Conservation (phyloP, 129 eudicot species). For the Helichrysum umbraculigerum region DNA sequence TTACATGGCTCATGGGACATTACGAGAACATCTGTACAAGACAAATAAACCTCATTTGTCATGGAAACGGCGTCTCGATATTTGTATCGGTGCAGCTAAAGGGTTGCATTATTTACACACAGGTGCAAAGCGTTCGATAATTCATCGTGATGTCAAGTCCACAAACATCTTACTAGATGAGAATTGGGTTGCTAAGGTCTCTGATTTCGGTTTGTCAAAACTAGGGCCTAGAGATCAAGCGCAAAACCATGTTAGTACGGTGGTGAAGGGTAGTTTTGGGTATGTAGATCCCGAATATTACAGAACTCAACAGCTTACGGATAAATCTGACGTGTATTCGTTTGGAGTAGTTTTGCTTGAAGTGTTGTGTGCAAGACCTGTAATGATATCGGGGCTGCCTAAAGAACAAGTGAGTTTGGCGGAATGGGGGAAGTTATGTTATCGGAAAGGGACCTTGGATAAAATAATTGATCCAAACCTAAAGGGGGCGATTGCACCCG, state of each 20-base stretch:
- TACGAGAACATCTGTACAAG: slow-evolving; percentile 42
- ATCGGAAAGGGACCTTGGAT: slow-evolving; percentile 22
- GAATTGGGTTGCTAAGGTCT: slow-evolving; percentile 59
- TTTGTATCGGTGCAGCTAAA: slow-evolving; percentile 59
- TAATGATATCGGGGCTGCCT: slow-evolving; percentile 22
- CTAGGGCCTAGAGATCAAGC: slow-evolving; percentile 38
- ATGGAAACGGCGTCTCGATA: slow-evolving; percentile 51
- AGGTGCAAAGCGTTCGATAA: slow-evolving; percentile 38
- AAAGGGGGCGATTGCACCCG: slow-evolving; percentile 22
- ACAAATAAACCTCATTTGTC: slow-evolving; percentile 37
- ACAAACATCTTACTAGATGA: slow-evolving; percentile 50
- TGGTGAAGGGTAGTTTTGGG: slow-evolving; percentile 53
- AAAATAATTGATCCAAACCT: slow-evolving; percentile 29
- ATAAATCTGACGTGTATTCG: slow-evolving; percentile 55
- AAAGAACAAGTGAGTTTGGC: slow-evolving; percentile 39
- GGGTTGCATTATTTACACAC: slow-evolving; percentile 55
- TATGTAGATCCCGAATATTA: slow-evolving; percentile 51
- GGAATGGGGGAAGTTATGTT: slow-evolving; percentile 27
- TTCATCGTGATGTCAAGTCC: slow-evolving; percentile 58
- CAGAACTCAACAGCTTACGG: slow-evolving; percentile 37
- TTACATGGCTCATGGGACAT: slow-evolving; percentile 52
- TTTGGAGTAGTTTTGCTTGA: slow-evolving; percentile 58
- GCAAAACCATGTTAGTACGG: slow-evolving; percentile 47
- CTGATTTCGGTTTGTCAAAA: slow-evolving; percentile 57
- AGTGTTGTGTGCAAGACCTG: slow-evolving; percentile 42